These are phyloP conservation scores for Aphanomyces cochlioides DNA, from an alignment of 352 stramenopile species.

Conservation along the genomic window DNA sequence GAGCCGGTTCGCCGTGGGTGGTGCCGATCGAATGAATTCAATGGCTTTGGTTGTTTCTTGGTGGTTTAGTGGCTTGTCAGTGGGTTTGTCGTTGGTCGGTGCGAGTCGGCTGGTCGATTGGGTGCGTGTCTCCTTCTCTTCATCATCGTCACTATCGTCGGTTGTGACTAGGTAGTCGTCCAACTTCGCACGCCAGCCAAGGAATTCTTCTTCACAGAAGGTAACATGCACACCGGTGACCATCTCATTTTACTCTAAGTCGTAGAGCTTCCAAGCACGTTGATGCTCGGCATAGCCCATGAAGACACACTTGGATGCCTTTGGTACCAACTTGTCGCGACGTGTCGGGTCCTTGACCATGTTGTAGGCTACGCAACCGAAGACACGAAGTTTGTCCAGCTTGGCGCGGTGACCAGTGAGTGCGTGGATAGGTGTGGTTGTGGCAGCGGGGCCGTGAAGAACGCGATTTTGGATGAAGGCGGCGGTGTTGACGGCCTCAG, in stretches of 20 bases:
- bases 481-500: too few species aligned
- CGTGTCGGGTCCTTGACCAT: too few species aligned
- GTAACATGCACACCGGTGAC: slow-evolving; percentile 3
- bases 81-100: background rate
- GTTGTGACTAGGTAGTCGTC: background rate
- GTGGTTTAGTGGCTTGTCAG: background rate
- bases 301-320: slow-evolving; percentile 31
- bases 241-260: slow-evolving; percentile 18
- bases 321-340: slow-evolving; percentile 34
- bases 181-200: background rate
- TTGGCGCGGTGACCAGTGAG: too few species aligned
- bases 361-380: too few species aligned
- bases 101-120: background rate
- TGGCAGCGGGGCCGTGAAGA: too few species aligned
- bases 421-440: too few species aligned
- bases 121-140: background rate
- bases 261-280: slow-evolving; percentile 31
- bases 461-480: too few species aligned
- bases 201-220: slow-evolving; percentile 7
- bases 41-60: too few species aligned
- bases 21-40: too few species aligned
- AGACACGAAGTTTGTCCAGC: too few species aligned
- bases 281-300: slow-evolving; percentile 30
- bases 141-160: background rate
- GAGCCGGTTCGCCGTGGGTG: too few species aligned